phyloP scores from a whole-genome alignment of 176 grass and related monocot genomes.

The Oryza nivara region DNA sequence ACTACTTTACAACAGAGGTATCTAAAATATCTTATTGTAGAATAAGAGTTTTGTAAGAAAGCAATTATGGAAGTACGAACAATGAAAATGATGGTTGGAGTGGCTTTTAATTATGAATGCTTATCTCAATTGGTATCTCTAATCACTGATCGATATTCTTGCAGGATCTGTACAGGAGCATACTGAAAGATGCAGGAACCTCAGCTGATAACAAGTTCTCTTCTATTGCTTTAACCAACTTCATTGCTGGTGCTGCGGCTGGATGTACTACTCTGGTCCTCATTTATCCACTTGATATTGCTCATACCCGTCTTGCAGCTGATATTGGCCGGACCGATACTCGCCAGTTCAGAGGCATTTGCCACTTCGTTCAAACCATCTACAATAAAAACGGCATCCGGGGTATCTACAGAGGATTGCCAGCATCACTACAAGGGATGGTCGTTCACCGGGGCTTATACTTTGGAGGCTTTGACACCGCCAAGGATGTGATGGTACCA shows the following conservation, averaged over 20 bases:
- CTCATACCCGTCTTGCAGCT: slow-evolving; percentile 91
- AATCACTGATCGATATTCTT: slow-evolving; percentile 26
- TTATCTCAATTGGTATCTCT: neutral
- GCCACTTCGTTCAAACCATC: slow-evolving; percentile 84
- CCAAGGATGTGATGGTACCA: slow-evolving; percentile 74
- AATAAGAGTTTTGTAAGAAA: neutral
- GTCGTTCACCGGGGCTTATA: slow-evolving; percentile 89
- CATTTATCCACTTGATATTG: slow-evolving; percentile 95
- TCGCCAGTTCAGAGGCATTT: slow-evolving; percentile 93
- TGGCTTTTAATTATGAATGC: neutral
- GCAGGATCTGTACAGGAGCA: slow-evolving; percentile 85
- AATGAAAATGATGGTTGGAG: neutral
- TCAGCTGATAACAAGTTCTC: slow-evolving; percentile 52
- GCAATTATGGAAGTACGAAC: neutral
- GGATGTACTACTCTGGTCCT: slow-evolving; percentile 94
- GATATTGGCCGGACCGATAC: slow-evolving; percentile 69
- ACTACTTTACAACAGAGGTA: neutral
- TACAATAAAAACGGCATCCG: slow-evolving; percentile 76
- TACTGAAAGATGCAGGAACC: slow-evolving; percentile 59
- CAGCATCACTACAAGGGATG: slow-evolving; percentile 84
- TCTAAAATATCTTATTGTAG: neutral
- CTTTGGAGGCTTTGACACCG: slow-evolving; percentile 94
- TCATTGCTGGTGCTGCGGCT: slow-evolving; percentile 81
- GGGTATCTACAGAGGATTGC: slow-evolving; percentile 85
- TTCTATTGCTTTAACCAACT: slow-evolving; percentile 76